These are phyloP conservation scores for Mayamaea pseudoterrestris DNA, from an alignment of 108 stramenopile genomes.

Conservation along the genomic window DNA sequence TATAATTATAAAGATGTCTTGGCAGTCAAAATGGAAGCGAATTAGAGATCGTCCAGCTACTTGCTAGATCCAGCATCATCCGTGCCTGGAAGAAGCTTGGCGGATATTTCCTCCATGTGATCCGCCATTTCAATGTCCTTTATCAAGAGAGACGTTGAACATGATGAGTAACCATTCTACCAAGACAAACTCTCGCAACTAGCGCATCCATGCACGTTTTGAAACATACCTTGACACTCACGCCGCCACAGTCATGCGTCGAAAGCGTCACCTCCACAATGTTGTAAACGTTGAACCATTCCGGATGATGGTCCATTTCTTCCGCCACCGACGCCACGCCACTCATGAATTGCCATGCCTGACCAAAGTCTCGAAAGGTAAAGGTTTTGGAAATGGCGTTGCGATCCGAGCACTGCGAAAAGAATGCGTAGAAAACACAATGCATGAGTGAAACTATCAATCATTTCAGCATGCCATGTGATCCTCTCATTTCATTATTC, in stretches of 20 bases:
- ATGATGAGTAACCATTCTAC: not conserved
- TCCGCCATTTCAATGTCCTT: slow-evolving; percentile 67
- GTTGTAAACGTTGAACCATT: slow-evolving; percentile 98
- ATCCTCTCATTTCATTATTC: too few relatives aligned
- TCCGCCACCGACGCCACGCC: slow-evolving; percentile 81
- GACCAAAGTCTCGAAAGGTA: slow-evolving; percentile 66
- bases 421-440: too few relatives aligned
- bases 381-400: slow-evolving; percentile 74
- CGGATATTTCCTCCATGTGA: slow-evolving; percentile 42
- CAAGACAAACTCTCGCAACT: not conserved
- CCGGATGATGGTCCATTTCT: slow-evolving; percentile 95
- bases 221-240: slow-evolving; percentile 48
- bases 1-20: too few relatives aligned
- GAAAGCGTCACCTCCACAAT: slow-evolving; percentile 77
- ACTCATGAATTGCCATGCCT: slow-evolving; percentile 93
- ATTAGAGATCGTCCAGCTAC: too few relatives aligned
- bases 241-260: slow-evolving; percentile 76
- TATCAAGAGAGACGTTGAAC: not conserved
- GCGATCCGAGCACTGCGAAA: slow-evolving; percentile 9
- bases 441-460: too few relatives aligned
- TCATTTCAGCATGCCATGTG: too few relatives aligned
- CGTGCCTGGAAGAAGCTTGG: not conserved
- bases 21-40: too few relatives aligned
- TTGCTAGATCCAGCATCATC: too few relatives aligned
- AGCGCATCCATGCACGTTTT: not conserved